These are phyloP conservation scores for Candolleomyces aberdarensis DNA, from an alignment of 768 basidiomycete species.

Conservation along the genomic window DNA sequence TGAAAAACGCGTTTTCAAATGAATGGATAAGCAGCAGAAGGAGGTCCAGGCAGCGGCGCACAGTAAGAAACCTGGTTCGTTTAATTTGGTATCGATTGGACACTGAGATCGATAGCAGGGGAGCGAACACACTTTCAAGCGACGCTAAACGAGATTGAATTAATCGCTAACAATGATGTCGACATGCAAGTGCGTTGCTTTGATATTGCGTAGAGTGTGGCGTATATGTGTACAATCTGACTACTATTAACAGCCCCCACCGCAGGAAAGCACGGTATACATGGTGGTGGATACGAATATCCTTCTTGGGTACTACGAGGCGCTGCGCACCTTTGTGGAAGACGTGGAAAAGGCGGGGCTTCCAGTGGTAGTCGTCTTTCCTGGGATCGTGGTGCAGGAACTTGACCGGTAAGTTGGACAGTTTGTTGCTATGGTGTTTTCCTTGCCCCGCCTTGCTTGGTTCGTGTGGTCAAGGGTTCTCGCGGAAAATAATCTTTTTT, in stretches of 20 bases:
- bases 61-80: no score
- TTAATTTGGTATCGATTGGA: background rate
- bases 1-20: no score
- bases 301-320: conserved; percentile 62
- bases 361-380: conserved; percentile 65
- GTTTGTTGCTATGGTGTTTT: no score
- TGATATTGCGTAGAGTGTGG: background rate
- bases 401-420: conserved; percentile 56
- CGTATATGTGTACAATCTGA: background rate
- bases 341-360: conserved; percentile 50
- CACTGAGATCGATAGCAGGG: background rate
- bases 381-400: conserved; percentile 73
- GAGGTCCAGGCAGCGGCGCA: no score
- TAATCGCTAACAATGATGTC: conserved; percentile 62
- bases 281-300: conserved; percentile 81
- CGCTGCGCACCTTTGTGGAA: conserved; percentile 59
- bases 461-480: no score
- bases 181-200: conserved; percentile 61
- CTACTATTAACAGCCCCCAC: conserved; percentile 32
- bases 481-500: background rate
- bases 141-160: conserved; percentile 50
- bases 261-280: conserved; percentile 39
- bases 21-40: no score
- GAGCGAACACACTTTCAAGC: conserved; percentile 21
- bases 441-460: no score